Conservation (phyloP, 192 early-diverging fungal species). For the Powellomyces hirtus region DNA sequence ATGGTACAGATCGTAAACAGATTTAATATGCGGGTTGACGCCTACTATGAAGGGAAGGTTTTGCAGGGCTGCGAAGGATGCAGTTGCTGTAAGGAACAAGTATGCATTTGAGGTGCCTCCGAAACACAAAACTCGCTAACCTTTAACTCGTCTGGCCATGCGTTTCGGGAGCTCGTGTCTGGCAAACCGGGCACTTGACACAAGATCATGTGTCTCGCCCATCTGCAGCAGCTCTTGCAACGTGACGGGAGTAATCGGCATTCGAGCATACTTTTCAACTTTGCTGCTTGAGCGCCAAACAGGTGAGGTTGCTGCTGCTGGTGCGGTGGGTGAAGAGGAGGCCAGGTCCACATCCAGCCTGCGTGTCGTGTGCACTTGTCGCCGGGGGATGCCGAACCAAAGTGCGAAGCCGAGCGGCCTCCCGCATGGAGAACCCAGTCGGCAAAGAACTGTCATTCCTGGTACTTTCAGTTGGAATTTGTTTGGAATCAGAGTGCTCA, state of each 20-base stretch:
- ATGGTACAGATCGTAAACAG: constrained; percentile 69
- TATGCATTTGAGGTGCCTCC: neutral
- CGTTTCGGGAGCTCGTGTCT: constrained; percentile 81
- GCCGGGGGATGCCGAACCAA: too few relatives aligned
- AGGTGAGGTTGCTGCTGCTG: neutral
- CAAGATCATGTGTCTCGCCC: constrained; percentile 57
- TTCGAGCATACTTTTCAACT: constrained; percentile 42
- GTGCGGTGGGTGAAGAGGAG: too few relatives aligned
- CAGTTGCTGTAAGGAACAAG: neutral
- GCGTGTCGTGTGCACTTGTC: too few relatives aligned
- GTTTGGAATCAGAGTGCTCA: too few relatives aligned
- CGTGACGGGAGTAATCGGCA: constrained; percentile 67
- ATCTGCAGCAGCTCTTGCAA: constrained; percentile 74
- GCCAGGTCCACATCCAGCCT: too few relatives aligned
- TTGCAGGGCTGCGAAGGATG: constrained; percentile 65
- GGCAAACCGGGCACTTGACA: constrained; percentile 34
- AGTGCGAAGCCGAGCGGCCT: too few relatives aligned
- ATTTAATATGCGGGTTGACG: constrained; percentile 88
- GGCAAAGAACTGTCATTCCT: too few relatives aligned
- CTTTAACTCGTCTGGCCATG: constrained; percentile 78
- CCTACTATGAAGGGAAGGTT: constrained; percentile 94
- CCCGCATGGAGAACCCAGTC: too few relatives aligned
- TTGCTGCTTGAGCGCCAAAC: constrained; percentile 22
- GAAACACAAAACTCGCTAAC: constrained; percentile 11
- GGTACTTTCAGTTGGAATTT: too few relatives aligned